Evolutionary conservation across 768 basidiomycete genomes (phyloP).

Genomic region (Podaxis rugospora): DNA sequence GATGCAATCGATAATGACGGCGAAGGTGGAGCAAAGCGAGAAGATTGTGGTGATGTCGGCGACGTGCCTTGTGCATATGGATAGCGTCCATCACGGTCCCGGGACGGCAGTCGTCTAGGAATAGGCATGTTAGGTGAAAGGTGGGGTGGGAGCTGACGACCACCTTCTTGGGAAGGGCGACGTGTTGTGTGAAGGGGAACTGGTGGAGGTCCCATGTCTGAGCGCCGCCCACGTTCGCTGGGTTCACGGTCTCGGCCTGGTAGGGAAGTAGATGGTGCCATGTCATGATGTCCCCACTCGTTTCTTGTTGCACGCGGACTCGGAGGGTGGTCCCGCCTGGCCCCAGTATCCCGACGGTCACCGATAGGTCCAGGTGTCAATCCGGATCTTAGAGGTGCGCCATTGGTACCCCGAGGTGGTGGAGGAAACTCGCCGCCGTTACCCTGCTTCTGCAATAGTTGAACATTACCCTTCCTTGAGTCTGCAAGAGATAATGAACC

Average conservation of each 20-base stretch:
- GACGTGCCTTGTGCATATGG: conserved; percentile 30
- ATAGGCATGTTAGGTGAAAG: conserved; percentile 32
- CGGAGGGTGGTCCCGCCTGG: conserved; percentile 22
- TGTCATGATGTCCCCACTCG: conserved; percentile 15
- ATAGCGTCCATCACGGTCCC: conserved; percentile 18
- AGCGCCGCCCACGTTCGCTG: conserved; percentile 34
- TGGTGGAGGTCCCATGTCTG: conserved; percentile 51
- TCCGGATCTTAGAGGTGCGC: conserved; percentile 20
- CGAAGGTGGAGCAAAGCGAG: conserved; percentile 34
- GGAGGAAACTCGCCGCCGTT: conserved; percentile 22
- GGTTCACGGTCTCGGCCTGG: conserved; percentile 27
- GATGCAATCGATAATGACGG: conserved; percentile 30
- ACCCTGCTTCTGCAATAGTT: conserved; percentile 57
- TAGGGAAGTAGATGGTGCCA: conserved; percentile 17
- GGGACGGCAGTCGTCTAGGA: conserved; percentile 36
- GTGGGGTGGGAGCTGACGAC: conserved; percentile 57
- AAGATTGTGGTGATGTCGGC: conserved; percentile 28
- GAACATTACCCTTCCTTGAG: conserved; percentile 36
- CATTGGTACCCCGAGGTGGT: conserved; percentile 30
- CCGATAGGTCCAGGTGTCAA: conserved; percentile 18
- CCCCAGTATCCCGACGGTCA: conserved; percentile 28
- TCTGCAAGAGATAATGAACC: conserved; percentile 33
- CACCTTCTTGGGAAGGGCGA: conserved; percentile 32
- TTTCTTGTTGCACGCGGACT: conserved; percentile 33
- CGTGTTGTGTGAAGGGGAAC: conserved; percentile 34